Evolutionary conservation across 78 protist species (phyloP).

Genomic region (Dictyostelium discoideum): DNA sequence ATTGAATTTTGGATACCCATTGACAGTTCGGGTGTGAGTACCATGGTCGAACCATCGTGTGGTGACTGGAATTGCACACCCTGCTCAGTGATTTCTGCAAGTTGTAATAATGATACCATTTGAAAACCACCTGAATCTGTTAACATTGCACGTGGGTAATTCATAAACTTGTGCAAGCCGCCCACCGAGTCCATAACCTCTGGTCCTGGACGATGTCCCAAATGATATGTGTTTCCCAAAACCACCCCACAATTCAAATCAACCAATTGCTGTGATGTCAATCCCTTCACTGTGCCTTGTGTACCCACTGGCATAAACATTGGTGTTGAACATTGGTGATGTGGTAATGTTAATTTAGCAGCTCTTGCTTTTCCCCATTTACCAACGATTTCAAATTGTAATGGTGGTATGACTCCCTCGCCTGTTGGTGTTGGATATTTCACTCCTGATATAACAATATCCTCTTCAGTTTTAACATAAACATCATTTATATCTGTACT

Average conservation of each 20-base stretch:
- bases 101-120: slow-evolving; percentile 96
- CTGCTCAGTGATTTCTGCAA: slow-evolving; percentile 94
- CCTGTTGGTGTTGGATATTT: slow-evolving; percentile 39
- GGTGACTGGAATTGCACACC: slow-evolving; percentile 97
- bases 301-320: slow-evolving; percentile 99
- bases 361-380: slow-evolving; percentile 78
- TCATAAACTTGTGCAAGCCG: slow-evolving; percentile 94
- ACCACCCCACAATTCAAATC: slow-evolving; percentile 82
- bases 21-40: slow-evolving; percentile 97
- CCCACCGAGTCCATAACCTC: slow-evolving; percentile 92
- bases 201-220: slow-evolving; percentile 95
- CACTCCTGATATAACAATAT: slow-evolving; percentile 31
- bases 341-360: slow-evolving; percentile 46
- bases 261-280: slow-evolving; percentile 87
- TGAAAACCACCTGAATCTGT: slow-evolving; percentile 94
- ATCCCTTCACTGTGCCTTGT: slow-evolving; percentile 95
- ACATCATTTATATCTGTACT: neutral
- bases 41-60: slow-evolving; percentile 92
- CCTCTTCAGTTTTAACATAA: neutral
- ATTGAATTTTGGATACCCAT: slow-evolving; percentile 94
- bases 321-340: slow-evolving; percentile 62
- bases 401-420: neutral
- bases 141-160: slow-evolving; percentile 90
- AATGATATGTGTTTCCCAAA: slow-evolving; percentile 97
- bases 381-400: slow-evolving; percentile 49